Conservation (phyloP, 257 asterid genomes). For the Nicotiana tomentosiformis region DNA sequence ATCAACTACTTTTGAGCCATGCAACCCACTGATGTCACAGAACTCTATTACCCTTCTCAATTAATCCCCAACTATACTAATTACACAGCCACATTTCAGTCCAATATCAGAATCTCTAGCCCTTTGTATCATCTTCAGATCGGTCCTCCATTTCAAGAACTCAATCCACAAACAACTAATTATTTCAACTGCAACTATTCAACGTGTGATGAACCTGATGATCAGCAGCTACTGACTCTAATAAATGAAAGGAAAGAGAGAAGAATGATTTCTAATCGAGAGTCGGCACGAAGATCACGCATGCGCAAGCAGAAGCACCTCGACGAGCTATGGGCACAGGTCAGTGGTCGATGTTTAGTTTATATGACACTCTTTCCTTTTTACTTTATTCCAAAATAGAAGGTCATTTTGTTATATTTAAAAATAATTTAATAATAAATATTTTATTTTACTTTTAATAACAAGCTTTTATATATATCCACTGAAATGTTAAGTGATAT, state of each 20-base stretch:
- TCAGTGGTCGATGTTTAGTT: constrained; percentile 7
- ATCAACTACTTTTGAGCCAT: constrained; percentile 26
- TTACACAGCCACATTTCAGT: constrained; percentile 29
- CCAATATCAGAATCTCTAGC: constrained; percentile 30
- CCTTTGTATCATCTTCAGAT: constrained; percentile 42
- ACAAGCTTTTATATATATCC: too few relatives aligned
- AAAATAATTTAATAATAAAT: not conserved
- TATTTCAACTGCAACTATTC: constrained; percentile 63
- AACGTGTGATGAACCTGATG: constrained; percentile 83
- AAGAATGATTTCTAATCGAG: constrained; percentile 84
- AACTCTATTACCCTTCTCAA: constrained; percentile 43
- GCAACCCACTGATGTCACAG: constrained; percentile 57
- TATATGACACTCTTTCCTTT: not conserved
- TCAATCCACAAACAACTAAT: constrained; percentile 44
- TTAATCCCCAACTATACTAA: constrained; percentile 28
- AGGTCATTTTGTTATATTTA: too few relatives aligned
- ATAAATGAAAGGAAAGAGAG: constrained; percentile 77
- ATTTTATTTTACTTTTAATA: not conserved
- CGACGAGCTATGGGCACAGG: constrained; percentile 87
- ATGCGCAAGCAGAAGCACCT: constrained; percentile 94
- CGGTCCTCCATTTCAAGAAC: constrained; percentile 45
- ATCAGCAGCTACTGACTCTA: constrained; percentile 46
- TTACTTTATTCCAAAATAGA: not conserved
- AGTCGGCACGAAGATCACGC: constrained; percentile 86
- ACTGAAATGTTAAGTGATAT: too few relatives aligned